Evolutionary conservation across 2,329 filamentous ascomycete species (phyloP).

Genomic region (Botrytis squamosa): DNA sequence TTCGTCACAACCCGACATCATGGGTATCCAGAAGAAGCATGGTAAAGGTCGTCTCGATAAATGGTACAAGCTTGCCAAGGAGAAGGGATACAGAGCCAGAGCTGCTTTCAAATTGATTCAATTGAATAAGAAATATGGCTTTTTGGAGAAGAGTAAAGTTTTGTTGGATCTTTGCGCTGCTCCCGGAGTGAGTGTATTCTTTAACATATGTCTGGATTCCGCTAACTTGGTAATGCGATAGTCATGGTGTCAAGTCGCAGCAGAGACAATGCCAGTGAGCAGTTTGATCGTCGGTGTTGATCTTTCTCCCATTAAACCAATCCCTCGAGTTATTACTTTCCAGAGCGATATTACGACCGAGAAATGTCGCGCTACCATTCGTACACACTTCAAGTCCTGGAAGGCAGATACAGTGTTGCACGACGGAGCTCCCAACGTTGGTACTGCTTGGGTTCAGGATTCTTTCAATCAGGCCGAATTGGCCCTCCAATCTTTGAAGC

Average conservation of each 20-base stretch:
- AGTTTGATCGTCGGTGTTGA: conserved; percentile 94
- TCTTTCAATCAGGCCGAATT: conserved; percentile 97
- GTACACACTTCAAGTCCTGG: conserved; percentile 89
- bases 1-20: conserved; percentile 42
- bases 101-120: conserved; percentile 98
- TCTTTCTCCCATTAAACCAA: conserved; percentile 91
- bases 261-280: conserved; percentile 88
- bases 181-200: conserved; percentile 67
- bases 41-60: conserved; percentile 98
- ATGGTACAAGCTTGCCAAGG: conserved; percentile 98
- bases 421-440: conserved; percentile 96
- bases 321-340: conserved; percentile 90
- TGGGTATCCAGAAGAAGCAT: conserved; percentile 99
- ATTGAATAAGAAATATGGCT: conserved; percentile 98
- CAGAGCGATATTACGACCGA: conserved; percentile 98
- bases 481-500: conserved; percentile 83
- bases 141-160: conserved; percentile 94
- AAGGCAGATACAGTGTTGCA: conserved; percentile 95
- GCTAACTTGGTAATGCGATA: conserved; percentile 40
- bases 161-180: conserved; percentile 96
- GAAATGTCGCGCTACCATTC: conserved; percentile 87
- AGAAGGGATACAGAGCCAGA: conserved; percentile 93
- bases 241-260: conserved; percentile 96
- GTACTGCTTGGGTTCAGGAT: conserved; percentile 97
- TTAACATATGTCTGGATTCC: background rate